Conservation (phyloP, 2,329 filamentous ascomycete genomes). For the Hypoxylon sp. region DNA sequence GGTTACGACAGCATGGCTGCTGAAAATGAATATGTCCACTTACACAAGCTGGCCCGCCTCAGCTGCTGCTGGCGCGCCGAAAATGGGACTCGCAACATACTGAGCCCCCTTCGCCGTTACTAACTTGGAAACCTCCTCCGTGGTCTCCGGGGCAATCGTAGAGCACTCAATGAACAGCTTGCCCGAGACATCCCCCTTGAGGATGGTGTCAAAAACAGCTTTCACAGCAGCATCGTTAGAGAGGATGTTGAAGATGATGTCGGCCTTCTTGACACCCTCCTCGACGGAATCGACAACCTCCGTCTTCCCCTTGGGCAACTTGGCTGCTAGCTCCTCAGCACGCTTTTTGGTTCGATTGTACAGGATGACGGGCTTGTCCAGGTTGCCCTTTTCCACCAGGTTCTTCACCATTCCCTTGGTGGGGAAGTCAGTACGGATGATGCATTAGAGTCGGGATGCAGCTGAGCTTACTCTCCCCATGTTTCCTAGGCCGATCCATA, state of each 20-base stretch:
- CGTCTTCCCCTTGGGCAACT: constrained; percentile 71
- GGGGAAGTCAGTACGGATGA: constrained; percentile 36
- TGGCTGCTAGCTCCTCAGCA: constrained; percentile 71
- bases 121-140: constrained; percentile 71
- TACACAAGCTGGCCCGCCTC: constrained; percentile 72
- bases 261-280: constrained; percentile 75
- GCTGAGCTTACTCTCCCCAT: constrained; percentile 80
- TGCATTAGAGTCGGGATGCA: not conserved
- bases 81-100: constrained; percentile 80
- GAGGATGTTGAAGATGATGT: constrained; percentile 86
- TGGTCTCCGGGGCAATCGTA: constrained; percentile 87
- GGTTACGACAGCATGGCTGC: not conserved
- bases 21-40: constrained; percentile 26
- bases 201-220: constrained; percentile 68
- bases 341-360: constrained; percentile 82
- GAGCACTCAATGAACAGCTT: constrained; percentile 91
- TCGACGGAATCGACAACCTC: constrained; percentile 72
- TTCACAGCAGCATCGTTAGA: constrained; percentile 81
- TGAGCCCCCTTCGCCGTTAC: constrained; percentile 71
- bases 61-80: constrained; percentile 72
- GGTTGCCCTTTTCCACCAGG: constrained; percentile 79
- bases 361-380: constrained; percentile 78
- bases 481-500: constrained; percentile 88
- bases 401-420: constrained; percentile 85
- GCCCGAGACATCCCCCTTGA: constrained; percentile 68